A percentile compares a stretch with the other conserved stretches of the same genome.
Conservation (phyloP, 2,329 filamentous ascomycete genomes). For the Fonsecaea erecta region DNA sequence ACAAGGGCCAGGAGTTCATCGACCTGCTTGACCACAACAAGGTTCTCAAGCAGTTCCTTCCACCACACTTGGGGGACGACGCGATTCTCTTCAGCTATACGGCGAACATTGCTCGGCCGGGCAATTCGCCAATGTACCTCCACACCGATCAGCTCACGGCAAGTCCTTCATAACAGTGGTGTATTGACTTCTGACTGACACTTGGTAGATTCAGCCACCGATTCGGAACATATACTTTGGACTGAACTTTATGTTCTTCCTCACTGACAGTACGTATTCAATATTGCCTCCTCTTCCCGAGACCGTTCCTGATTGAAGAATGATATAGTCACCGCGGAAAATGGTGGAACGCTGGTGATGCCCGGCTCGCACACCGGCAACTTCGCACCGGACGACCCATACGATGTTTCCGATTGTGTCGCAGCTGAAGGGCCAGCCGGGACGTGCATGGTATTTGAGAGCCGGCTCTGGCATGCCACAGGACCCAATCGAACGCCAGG, state of each 20-base stretch:
- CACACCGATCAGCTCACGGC: constrained; percentile 1
- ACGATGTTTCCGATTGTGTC: background rate
- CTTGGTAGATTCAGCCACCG: background rate
- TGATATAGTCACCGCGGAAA: background rate
- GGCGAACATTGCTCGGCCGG: constrained; percentile 2
- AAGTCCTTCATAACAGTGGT: too few species aligned
- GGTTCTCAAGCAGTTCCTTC: background rate
- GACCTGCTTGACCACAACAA: constrained; percentile 6
- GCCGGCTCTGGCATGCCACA: constrained; percentile 6
- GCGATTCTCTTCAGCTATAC: constrained; percentile 5
- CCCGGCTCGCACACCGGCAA: background rate
- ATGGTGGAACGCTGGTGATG: constrained; percentile 1
- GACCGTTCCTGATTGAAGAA: too few species aligned
- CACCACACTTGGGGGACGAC: background rate
- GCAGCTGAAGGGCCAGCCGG: background rate
- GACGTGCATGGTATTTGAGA: constrained; percentile 12
- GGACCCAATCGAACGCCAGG: constrained; percentile 8
- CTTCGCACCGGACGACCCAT: background rate
- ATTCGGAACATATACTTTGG: background rate
- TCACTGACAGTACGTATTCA: background rate
- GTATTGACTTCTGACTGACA: too few species aligned
- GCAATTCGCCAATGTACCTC: background rate
- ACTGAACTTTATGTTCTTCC: constrained; percentile 1
- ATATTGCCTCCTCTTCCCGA: too few species aligned
- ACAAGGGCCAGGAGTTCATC: constrained; percentile 1